Evolutionary conservation across 1,284 basidiomycete genomes (phyloP).

Genomic region (Marasmius fiardii): DNA sequence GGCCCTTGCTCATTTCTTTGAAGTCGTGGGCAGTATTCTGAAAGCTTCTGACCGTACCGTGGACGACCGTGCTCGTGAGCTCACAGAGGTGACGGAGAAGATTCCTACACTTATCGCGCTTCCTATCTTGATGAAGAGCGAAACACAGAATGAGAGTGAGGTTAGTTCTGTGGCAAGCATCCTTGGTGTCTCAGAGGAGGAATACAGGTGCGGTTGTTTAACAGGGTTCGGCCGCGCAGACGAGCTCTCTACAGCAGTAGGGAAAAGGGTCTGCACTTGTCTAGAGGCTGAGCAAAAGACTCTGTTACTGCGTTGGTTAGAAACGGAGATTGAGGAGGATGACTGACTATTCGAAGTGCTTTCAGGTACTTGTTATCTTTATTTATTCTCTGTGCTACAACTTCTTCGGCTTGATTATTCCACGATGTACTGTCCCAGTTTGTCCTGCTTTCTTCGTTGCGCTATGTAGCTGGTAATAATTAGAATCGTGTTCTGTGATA

Average conservation of each 20-base stretch:
- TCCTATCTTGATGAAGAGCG: constrained; percentile 53
- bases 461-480: too few relatives aligned
- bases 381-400: not conserved
- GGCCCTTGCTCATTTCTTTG: constrained; percentile 54
- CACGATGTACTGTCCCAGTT: too few relatives aligned
- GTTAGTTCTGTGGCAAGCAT: constrained; percentile 44
- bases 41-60: constrained; percentile 23
- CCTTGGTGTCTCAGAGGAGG: constrained; percentile 54
- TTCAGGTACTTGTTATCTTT: too few relatives aligned
- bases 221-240: constrained; percentile 74
- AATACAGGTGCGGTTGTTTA: constrained; percentile 65
- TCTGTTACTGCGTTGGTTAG: constrained; percentile 14
- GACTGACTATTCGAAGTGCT: not conserved
- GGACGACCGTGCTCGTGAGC: constrained; percentile 33
- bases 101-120: constrained; percentile 69
- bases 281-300: constrained; percentile 32
- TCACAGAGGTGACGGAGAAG: constrained; percentile 53
- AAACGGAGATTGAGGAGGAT: constrained; percentile 10
- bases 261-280: constrained; percentile 49
- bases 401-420: not conserved
- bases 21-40: constrained; percentile 35
- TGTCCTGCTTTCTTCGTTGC: too few relatives aligned
- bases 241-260: constrained; percentile 60
- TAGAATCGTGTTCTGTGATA: too few relatives aligned
- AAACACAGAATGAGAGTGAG: constrained; percentile 28